Conservation (phyloP, 169 alveolate genomes). For the Plasmodium knowlesi region DNA sequence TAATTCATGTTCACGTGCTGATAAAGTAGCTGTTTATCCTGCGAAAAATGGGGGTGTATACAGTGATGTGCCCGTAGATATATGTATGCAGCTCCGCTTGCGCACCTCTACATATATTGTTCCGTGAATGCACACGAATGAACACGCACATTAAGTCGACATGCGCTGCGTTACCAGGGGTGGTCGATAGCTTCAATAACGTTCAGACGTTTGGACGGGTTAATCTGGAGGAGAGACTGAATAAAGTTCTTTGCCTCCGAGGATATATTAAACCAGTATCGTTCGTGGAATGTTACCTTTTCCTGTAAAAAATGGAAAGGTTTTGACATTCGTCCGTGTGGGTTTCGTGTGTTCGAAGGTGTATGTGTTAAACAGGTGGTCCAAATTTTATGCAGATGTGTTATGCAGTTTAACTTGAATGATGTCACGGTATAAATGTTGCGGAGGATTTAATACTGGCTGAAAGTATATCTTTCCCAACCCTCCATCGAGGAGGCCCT, state of each 20-base stretch:
- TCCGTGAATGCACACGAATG: neutral
- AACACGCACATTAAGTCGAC: neutral
- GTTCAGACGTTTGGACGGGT: conserved; percentile 72
- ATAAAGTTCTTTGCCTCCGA: conserved; percentile 77
- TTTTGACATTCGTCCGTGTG: neutral
- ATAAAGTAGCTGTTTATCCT: conserved; percentile 66
- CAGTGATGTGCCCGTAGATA: neutral
- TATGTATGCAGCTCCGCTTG: neutral
- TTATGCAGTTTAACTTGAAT: neutral
- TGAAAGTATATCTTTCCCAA: neutral
- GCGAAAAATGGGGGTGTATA: neutral
- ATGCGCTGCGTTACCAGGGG: conserved; percentile 73
- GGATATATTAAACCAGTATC: conserved; percentile 77
- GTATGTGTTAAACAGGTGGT: neutral
- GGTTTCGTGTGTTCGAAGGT: neutral
- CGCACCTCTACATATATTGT: neutral
- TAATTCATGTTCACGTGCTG: neutral
- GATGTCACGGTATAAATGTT: neutral
- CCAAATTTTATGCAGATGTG: neutral
- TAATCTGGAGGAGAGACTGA: conserved; percentile 48
- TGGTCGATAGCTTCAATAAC: conserved; percentile 77
- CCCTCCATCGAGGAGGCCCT: neutral
- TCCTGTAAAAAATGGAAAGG: conserved; percentile 28
- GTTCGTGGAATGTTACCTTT: conserved; percentile 76
- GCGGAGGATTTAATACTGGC: neutral